phyloP scores from a whole-genome alignment of 2,329 filamentous ascomycete species.

The Fusarium sp. region DNA sequence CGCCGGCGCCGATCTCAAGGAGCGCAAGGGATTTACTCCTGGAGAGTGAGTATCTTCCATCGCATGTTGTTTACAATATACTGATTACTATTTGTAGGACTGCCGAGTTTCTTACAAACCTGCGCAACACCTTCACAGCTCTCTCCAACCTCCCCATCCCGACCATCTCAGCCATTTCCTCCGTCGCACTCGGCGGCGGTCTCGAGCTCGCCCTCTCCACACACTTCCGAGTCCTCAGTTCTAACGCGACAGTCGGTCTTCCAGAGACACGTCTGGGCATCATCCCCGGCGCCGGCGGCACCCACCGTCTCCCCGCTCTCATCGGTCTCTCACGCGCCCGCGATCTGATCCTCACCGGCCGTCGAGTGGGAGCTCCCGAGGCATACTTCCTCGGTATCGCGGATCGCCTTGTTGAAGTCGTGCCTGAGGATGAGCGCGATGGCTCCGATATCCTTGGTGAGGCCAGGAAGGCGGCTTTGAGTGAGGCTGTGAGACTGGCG shows the following conservation, averaged over 20 bases:
- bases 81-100: slow-evolving; percentile 66
- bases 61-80: background rate
- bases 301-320: slow-evolving; percentile 83
- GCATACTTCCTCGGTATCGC: slow-evolving; percentile 92
- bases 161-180: slow-evolving; percentile 88
- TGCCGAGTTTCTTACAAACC: slow-evolving; percentile 77
- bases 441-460: slow-evolving; percentile 60
- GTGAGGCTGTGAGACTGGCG: slow-evolving; percentile 82
- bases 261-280: slow-evolving; percentile 95
- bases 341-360: slow-evolving; percentile 89
- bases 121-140: slow-evolving; percentile 79
- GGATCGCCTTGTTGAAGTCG: slow-evolving; percentile 87
- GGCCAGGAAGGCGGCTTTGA: slow-evolving; percentile 75
- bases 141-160: slow-evolving; percentile 85
- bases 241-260: slow-evolving; percentile 81
- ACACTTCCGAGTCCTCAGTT: slow-evolving; percentile 87
- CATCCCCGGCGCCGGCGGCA: slow-evolving; percentile 93
- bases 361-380: slow-evolving; percentile 84
- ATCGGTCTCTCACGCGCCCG: slow-evolving; percentile 85
- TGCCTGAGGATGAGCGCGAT: slow-evolving; percentile 64
- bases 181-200: slow-evolving; percentile 89
- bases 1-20: slow-evolving; percentile 93
- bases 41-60: slow-evolving; percentile 72
- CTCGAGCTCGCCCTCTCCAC: slow-evolving; percentile 93
- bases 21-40: slow-evolving; percentile 78